phyloP scores from a whole-genome alignment of 2,329 filamentous ascomycete species.

The Talaromyces sp. region DNA sequence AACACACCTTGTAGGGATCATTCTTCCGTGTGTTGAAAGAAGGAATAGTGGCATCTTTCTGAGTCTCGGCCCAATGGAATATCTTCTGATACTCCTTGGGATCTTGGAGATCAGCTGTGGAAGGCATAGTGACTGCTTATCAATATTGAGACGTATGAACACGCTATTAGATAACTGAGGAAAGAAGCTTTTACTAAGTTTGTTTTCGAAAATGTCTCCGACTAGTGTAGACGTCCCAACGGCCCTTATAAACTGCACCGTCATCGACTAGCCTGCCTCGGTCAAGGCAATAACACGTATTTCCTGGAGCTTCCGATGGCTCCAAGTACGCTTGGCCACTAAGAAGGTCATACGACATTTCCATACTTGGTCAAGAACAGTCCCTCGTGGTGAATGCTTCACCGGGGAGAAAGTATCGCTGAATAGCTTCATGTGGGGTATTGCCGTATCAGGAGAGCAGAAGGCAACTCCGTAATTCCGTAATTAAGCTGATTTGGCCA shows the following conservation, averaged over 20 bases:
- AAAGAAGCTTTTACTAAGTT: neutral
- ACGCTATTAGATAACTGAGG: neutral
- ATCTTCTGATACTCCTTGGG: conserved; percentile 49
- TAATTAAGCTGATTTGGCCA: neutral
- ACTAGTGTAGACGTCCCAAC: neutral
- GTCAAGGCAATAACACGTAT: neutral
- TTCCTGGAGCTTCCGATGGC: too few species aligned
- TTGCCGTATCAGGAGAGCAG: neutral
- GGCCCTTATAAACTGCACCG: neutral
- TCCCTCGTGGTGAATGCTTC: neutral
- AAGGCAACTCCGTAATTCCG: neutral
- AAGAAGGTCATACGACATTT: neutral
- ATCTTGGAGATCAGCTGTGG: conserved; percentile 25
- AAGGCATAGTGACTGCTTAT: conserved; percentile 25
- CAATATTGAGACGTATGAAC: neutral
- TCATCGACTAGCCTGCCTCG: neutral
- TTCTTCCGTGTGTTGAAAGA: conserved; percentile 54
- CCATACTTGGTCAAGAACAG: neutral
- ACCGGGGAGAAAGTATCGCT: neutral
- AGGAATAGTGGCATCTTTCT: conserved; percentile 54
- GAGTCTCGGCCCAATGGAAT: conserved; percentile 60
- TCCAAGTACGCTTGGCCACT: neutral
- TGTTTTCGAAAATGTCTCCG: neutral
- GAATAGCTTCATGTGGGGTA: conserved; percentile 2
- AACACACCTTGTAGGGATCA: conserved; percentile 50